Evolutionary conservation across 768 basidiomycete genomes (phyloP).

Genomic region (Xerocomellus dryophilus): DNA sequence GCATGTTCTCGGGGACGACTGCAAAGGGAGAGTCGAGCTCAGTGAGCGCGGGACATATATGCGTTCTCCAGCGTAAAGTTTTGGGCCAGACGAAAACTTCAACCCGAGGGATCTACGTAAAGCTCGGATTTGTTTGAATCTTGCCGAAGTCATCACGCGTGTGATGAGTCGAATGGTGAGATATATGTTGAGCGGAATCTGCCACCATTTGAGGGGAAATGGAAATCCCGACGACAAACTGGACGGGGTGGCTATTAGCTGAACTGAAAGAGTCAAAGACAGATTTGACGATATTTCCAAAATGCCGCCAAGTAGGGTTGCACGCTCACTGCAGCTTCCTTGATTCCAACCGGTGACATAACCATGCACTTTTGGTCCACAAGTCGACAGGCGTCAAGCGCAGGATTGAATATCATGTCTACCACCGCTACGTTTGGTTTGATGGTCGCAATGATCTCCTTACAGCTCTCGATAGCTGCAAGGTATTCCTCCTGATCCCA

Average conservation of each 20-base stretch:
- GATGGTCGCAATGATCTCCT: not conserved
- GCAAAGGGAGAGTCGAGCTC: not conserved
- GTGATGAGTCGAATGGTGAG: slow-evolving; percentile 1
- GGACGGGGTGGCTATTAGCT: not conserved
- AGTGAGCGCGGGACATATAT: slow-evolving; percentile 2
- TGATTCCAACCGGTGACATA: not conserved
- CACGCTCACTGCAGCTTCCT: not conserved
- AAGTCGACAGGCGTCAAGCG: slow-evolving; percentile 6
- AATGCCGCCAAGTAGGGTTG: not conserved
- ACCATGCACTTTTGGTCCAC: not conserved
- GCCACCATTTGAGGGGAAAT: slow-evolving; percentile 17
- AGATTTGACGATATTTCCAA: slow-evolving; percentile 6
- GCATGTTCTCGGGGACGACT: slow-evolving; percentile 6
- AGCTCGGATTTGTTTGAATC: too few species aligned
- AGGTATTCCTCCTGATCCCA: slow-evolving; percentile 11
- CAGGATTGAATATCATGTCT: slow-evolving; percentile 2
- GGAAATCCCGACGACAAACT: slow-evolving; percentile 7
- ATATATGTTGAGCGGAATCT: slow-evolving; percentile 11
- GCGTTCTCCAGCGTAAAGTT: too few species aligned
- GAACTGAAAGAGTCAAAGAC: not conserved
- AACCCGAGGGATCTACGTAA: slow-evolving; percentile 3
- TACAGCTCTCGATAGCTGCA: not conserved
- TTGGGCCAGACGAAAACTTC: too few species aligned
- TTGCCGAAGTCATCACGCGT: not conserved
- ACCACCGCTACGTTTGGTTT: not conserved